Conservation (phyloP, 306 rosid genomes). For the Ammopiptanthus mongolicus region DNA sequence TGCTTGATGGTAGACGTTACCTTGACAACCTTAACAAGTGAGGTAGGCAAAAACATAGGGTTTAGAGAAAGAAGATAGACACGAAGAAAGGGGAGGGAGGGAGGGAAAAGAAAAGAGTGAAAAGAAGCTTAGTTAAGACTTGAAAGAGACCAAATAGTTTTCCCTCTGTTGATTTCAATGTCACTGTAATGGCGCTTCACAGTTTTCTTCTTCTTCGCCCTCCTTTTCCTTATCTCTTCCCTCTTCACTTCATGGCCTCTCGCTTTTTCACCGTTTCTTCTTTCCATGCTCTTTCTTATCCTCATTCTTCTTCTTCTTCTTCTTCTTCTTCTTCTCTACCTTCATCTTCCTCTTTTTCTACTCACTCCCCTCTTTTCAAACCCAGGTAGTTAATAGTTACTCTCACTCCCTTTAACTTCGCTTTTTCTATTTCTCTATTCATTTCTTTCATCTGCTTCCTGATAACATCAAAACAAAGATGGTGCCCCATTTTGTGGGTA, state of each 20-base stretch:
- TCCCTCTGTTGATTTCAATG: neutral
- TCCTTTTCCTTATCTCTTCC: constrained; percentile 20
- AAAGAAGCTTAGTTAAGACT: too few species aligned
- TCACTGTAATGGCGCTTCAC: constrained; percentile 48
- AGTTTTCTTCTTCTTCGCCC: constrained; percentile 30
- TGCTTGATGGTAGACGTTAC: too few species aligned
- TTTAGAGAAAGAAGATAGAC: constrained; percentile 11
- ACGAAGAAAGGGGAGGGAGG: too few species aligned
- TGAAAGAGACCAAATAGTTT: neutral
- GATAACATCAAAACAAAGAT: neutral
- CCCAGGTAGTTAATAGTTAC: constrained; percentile 38
- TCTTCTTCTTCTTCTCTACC: constrained; percentile 18
- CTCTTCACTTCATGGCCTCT: constrained; percentile 51
- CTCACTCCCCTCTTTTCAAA: constrained; percentile 9
- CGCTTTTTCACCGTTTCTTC: constrained; percentile 33
- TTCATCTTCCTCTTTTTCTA: constrained; percentile 20
- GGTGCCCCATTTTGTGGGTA: neutral
- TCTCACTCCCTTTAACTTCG: neutral
- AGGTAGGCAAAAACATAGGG: constrained; percentile 15
- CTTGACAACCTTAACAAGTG: neutral
- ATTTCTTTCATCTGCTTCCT: neutral
- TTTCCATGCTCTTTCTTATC: constrained; percentile 6
- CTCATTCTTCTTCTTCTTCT: constrained; percentile 21
- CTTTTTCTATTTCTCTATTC: neutral
- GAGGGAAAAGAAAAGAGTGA: too few species aligned